These are phyloP conservation scores for Nicotiana benthamiana DNA, from an alignment of 257 asterid genomes.

Conservation along the genomic window DNA sequence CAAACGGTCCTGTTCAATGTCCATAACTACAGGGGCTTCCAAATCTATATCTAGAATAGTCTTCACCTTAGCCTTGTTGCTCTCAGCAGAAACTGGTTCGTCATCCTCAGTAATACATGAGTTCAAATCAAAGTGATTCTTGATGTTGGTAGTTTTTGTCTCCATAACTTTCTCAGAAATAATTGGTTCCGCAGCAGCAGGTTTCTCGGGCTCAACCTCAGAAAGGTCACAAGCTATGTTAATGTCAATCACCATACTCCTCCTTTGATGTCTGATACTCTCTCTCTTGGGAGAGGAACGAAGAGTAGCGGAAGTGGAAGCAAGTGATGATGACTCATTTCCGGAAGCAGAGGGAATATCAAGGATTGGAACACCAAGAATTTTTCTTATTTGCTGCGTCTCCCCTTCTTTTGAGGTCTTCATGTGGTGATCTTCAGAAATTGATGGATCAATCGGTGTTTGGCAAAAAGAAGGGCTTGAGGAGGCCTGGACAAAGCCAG, in stretches of 20 bases:
- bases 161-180: conserved; percentile 25
- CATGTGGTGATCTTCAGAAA: conserved; percentile 22
- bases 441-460: conserved; percentile 12
- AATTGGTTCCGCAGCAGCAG: conserved; percentile 23
- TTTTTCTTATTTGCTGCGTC: conserved; percentile 36
- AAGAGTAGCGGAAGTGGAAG: conserved; percentile 25
- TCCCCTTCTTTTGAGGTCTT: conserved; percentile 22
- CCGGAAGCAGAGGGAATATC: conserved; percentile 25
- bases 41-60: conserved; percentile 49
- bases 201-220: conserved; percentile 34
- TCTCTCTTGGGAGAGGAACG: conserved; percentile 21
- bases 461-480: conserved; percentile 11
- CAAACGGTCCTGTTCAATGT: conserved; percentile 34
- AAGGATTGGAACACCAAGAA: conserved; percentile 71
- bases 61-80: conserved; percentile 22
- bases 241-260: conserved; percentile 56
- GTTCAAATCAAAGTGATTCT: conserved; percentile 66
- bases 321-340: conserved; percentile 27
- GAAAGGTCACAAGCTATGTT: conserved; percentile 52
- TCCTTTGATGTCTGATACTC: conserved; percentile 20
- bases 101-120: conserved; percentile 58
- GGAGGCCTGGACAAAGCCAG: conserved; percentile 26
- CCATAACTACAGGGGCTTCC: conserved; percentile 51
- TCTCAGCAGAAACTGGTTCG: conserved; percentile 37
- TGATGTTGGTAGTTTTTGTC: conserved; percentile 12